Evolutionary conservation across 164 flowering plant genomes (phyloP).

Genomic region (Dillenia suffruticosa): DNA sequence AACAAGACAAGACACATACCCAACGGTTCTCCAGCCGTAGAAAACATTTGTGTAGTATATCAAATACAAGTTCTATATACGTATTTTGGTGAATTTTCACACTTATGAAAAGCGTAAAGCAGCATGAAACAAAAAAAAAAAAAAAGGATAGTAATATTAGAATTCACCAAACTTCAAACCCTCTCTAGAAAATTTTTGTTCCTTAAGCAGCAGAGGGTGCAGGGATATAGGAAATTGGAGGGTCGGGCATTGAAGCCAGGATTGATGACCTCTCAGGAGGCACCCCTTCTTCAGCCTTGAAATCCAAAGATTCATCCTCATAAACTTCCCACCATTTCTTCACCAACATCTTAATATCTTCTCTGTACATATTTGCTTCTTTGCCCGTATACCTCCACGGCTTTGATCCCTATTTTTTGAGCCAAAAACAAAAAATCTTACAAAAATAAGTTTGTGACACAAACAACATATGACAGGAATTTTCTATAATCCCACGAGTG

Average conservation of each 20-base stretch:
- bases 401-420: slow-evolving; percentile 51
- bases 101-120: too few relatives aligned
- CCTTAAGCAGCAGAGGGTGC: slow-evolving; percentile 58
- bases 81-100: neutral
- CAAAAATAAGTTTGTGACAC: too few relatives aligned
- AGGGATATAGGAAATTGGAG: slow-evolving; percentile 33
- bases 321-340: slow-evolving; percentile 74
- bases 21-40: too few relatives aligned
- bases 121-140: too few relatives aligned
- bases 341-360: slow-evolving; percentile 57
- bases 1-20: too few relatives aligned
- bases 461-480: neutral
- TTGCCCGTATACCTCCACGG: slow-evolving; percentile 71
- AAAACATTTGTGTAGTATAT: too few relatives aligned
- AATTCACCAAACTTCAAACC: too few relatives aligned
- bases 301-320: slow-evolving; percentile 46
- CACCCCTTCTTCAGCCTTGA: slow-evolving; percentile 20
- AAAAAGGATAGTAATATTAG: too few relatives aligned
- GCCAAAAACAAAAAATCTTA: neutral
- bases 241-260: slow-evolving; percentile 44
- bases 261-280: slow-evolving; percentile 28
- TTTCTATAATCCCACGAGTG: too few relatives aligned
- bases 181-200: too few relatives aligned
- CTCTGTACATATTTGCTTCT: slow-evolving; percentile 66
- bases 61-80: too few relatives aligned